Evolutionary conservation across 345 rosid species (phyloP), one percentile per base, ranked within the genome.

Genomic region (Salix udensis): DNA sequence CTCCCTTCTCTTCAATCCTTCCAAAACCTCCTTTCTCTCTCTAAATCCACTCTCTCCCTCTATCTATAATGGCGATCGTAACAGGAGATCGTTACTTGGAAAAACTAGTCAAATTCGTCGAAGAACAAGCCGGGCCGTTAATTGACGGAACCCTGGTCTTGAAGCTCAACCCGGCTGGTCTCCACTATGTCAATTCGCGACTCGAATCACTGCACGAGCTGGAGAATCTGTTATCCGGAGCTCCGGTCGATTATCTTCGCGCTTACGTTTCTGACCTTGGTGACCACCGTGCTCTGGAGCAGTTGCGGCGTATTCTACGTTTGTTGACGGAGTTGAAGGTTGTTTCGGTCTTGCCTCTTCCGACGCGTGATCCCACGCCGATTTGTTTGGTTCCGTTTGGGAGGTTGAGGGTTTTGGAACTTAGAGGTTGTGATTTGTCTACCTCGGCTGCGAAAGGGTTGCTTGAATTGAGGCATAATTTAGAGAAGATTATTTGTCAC

Each of bases 241-340:
- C 99, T 36, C 99, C 99, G 14, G 91, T 96, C 44, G 98, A 96
- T 83, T 96, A 96, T 77, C 97, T 96, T 77, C 96, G 98, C 40
- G 99, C 99, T 50, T 96, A 96, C 80, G 87, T 96, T 30, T 93
- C 98, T 24, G 97, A 96, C 88, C 94, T 96, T 8, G 99, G 99
- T 0, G 98, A 96, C 80, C 90, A 87, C 85, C 95, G 99, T 30
- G 98, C 99, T 1, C 90, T 96, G 30, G 97, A 96, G 84, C 99
- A 96, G 88, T 89, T 96, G 62, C 92, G 97, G 12, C 87, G 98
- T 78, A 91, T 96, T 46, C 92, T 96, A 65, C 85, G 94, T 18
- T 87, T 93, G 36, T 85, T 96, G 2, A 88, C 99, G 67, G 83
- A 92, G 64, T 89, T 96, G 18, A 93, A 93, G 86, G 97, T 93